Evolutionary conservation across 1,284 basidiomycete genomes (phyloP), one percentile per base, ranked within the genome.

Genomic region (Sanghuangporus weigelae): DNA sequence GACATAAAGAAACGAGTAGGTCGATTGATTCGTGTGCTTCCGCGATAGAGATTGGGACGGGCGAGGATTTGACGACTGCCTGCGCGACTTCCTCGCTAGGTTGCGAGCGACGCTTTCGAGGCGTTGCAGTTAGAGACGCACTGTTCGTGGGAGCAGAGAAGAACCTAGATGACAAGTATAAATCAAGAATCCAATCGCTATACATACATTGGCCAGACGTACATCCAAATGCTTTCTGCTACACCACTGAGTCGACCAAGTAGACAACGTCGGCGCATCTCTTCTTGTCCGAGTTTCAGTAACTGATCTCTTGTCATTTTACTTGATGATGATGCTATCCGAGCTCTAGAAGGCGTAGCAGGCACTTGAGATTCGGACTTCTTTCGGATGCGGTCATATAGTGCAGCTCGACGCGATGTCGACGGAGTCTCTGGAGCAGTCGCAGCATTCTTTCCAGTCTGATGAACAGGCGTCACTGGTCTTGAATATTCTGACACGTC

Each of bases 161-260:
- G 51, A 89, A 73, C 87, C 88, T 89, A 42, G 57, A 57, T 57
- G 62, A 57, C 66, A 14, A 39, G 57, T n/a, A 39, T 40, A 39
- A 16, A 19, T 56, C 16, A 16, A 61, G 26, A 44, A 36, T 48
- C 50, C 26, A 14, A 51, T n/a, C 19, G 7, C 7, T 2, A 60
- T 60, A 36, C 23, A 31, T 51, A 50, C 8, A 23, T 39, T 14
- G 19, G 19, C 4, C 16, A 56, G 38, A 77, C 86, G 72, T 69
- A 89, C 90, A 92, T 92, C 89, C 90, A 92, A n/a, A 88, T 81
- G 66, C 89, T 89, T 71, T 92, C 90, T n/a, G 90, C 90, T 21
- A 92, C 81, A 12, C 87, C 85, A 36, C 81, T 80, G 10, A 93
- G 80, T n/a, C 90, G 83, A 59, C 90, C 90, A 8, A 93, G 78